Base-by-base conservation (phyloP, 352 stramenopile genomes). In the Phytophthora hybrid region DNA sequence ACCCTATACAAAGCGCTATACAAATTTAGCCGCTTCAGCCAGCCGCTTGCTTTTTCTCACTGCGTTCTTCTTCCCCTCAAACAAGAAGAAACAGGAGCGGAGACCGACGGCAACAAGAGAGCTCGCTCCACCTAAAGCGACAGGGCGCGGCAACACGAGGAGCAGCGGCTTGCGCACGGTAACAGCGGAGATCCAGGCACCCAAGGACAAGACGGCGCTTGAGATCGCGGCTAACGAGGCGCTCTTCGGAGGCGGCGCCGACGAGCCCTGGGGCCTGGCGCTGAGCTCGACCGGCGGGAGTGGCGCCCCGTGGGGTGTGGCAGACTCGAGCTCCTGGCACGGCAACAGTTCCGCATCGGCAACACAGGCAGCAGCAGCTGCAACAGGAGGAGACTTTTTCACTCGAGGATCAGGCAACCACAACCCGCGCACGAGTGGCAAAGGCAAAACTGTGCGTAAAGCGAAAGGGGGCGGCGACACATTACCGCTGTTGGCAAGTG, bases 141-240 rank as follows among this genome's bases (percentile, higher is more conserved):
- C 64, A 72, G 52, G 63, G 64, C 59, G 59, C 37, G 31, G 49
- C 66, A 73, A 59, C 37, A 73, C 63, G 69, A 70, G 56, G 37
- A 52, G 46, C 56, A 71, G n/a, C 59, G 51, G 16, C 18, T 8
- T 39, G 37, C 61, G 53, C 44, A 13, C 52, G 56, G 49, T n/a
- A 39, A 56, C 59, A 74, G 47, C 19, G 37, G 23, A 73, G 58
- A 21, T 11, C 29, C 39, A 46, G 37, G 37, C 37, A 46, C 11
- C 37, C 37, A 46, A 71, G 44, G 67, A 65, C 72, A 85, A 61
- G 63, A 85, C 78, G 76, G 78, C 76, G 76, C 76, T 81, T 56
- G 69, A 83, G 49, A 85, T 85, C 53, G 72, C 76, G 47, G 63
- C 59, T 18, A 71, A 69, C 76, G 76, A 87, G 54, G 71, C 79